Percentiles rank a stretch among this genome's conserved stretches.
phyloP scores from a whole-genome alignment of 225 moss, liverwort and hornwort species.

The Sphagnum contortum region DNA sequence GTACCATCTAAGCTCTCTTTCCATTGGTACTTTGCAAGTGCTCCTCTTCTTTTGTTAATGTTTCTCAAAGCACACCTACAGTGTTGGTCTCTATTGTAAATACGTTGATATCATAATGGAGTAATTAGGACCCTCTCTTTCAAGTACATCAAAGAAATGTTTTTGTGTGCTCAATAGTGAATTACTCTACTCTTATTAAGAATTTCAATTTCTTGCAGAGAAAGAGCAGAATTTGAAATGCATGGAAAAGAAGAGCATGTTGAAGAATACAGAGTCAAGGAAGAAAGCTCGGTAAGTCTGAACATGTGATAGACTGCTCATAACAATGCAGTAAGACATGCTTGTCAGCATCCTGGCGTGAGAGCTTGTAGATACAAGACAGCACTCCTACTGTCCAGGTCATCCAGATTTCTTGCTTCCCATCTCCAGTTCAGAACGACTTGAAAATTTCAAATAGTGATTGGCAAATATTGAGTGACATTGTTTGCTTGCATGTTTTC shows the following conservation, averaged over 20 bases:
- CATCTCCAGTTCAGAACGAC: neutral
- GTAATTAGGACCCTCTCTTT: too few relatives aligned
- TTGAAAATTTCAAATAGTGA: neutral
- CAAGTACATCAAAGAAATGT: too few relatives aligned
- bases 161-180: neutral
- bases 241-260: conserved; percentile 23
- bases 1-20: conserved; percentile 16
- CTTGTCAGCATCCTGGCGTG: neutral
- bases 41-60: neutral
- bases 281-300: conserved; percentile 37
- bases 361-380: neutral
- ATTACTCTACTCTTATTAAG: neutral
- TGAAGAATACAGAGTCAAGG: conserved; percentile 14
- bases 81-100: too few relatives aligned
- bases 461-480: neutral
- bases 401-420: neutral
- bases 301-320: neutral
- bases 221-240: conserved; percentile 33
- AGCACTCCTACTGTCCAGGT: neutral
- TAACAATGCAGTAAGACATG: neutral
- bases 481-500: conserved; percentile 7
- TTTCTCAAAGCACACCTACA: neutral
- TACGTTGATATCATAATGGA: too few relatives aligned
- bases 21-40: neutral
- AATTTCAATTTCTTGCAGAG: conserved; percentile 14